Percentiles rank a stretch among this genome's conserved stretches.
Evolutionary conservation across 164 flowering plant genomes (phyloP).

Genomic region (Umbilicus rupestris): DNA sequence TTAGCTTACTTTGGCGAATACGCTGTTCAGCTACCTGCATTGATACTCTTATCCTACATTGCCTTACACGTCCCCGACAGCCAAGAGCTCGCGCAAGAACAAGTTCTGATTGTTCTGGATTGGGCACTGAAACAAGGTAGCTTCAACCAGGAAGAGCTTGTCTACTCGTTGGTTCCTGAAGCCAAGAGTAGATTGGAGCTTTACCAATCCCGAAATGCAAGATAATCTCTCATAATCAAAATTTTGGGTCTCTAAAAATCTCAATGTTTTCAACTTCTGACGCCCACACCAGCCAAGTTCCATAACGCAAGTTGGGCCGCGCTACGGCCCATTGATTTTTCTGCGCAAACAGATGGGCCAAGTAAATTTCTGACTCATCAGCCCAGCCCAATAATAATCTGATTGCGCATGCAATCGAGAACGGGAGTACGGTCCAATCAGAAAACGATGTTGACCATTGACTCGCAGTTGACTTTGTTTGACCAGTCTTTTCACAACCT

Average conservation of each 20-base stretch:
- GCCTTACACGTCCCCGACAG: slow-evolving; percentile 64
- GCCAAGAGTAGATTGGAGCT: slow-evolving; percentile 59
- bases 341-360: too few relatives aligned
- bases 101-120: slow-evolving; percentile 63
- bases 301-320: too few relatives aligned
- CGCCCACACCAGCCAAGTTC: too few relatives aligned
- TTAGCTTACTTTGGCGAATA: slow-evolving; percentile 68
- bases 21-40: slow-evolving; percentile 39
- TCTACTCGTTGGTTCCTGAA: slow-evolving; percentile 41
- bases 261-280: too few relatives aligned
- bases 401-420: too few relatives aligned
- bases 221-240: slow-evolving; percentile 5
- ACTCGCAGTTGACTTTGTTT: too few relatives aligned
- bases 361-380: too few relatives aligned
- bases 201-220: slow-evolving; percentile 64
- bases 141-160: slow-evolving; percentile 26
- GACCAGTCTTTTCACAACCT: too few relatives aligned
- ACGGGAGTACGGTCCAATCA: too few relatives aligned
- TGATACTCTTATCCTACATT: slow-evolving; percentile 49
- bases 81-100: slow-evolving; percentile 53
- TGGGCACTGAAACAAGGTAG: slow-evolving; percentile 57
- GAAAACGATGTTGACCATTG: too few relatives aligned
- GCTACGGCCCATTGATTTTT: too few relatives aligned
- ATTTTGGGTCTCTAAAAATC: neutral
- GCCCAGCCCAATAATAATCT: too few relatives aligned